Evolutionary conservation across 805 yeast genomes (phyloP).

Genomic region (Wickerhamomyces canadensis): DNA sequence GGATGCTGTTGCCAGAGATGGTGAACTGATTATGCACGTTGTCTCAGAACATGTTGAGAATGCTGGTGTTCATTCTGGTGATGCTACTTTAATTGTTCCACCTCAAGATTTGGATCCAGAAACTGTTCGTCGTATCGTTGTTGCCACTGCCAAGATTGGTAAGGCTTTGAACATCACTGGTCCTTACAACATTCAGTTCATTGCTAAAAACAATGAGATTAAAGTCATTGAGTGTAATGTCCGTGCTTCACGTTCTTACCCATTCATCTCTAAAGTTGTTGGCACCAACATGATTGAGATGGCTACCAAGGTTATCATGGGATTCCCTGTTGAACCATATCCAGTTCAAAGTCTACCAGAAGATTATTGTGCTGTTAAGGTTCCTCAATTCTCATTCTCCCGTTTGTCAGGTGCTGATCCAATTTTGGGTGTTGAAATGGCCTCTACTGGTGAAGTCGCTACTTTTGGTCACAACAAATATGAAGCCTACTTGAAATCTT

Average conservation of each 20-base stretch:
- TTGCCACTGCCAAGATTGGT: constrained; percentile 94
- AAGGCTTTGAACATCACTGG: constrained; percentile 93
- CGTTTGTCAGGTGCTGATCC: constrained; percentile 98
- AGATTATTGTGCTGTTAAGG: constrained; percentile 93
- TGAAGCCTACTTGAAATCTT: constrained; percentile 93
- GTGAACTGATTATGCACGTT: constrained; percentile 92
- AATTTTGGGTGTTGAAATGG: constrained; percentile 97
- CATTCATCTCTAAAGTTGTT: constrained; percentile 95
- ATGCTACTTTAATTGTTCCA: constrained; percentile 94
- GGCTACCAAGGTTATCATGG: constrained; percentile 95
- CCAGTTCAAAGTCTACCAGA: constrained; percentile 87
- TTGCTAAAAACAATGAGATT: constrained; percentile 91
- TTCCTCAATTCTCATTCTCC: constrained; percentile 96
- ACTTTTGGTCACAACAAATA: constrained; percentile 93
- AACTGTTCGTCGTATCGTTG: constrained; percentile 86
- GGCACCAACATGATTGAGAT: constrained; percentile 95
- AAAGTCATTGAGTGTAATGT: constrained; percentile 98
- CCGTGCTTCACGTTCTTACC: constrained; percentile 99
- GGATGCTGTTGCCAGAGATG: constrained; percentile 97
- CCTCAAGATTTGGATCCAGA: constrained; percentile 93
- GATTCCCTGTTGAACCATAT: constrained; percentile 80
- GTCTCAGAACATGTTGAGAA: constrained; percentile 98
- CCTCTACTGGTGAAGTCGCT: constrained; percentile 98
- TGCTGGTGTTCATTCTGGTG: constrained; percentile 99
- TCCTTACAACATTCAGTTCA: constrained; percentile 95